Evolutionary conservation across 306 rosid genomes (phyloP), one percentile per base, ranked within the genome.

Genomic region (Vicia villosa): DNA sequence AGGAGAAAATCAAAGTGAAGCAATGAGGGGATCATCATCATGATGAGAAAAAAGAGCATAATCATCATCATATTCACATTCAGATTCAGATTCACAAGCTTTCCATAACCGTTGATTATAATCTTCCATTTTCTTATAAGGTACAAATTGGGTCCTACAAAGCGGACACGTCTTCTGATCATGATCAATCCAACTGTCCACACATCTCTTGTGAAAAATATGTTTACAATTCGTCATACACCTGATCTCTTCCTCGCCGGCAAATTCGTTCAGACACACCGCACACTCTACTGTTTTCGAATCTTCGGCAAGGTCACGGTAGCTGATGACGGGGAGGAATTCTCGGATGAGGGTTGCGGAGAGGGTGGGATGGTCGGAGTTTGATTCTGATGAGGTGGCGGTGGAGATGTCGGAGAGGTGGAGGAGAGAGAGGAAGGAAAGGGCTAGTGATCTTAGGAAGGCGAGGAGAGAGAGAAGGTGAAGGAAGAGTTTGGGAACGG

Each of bases 31-130:
- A 16, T 36, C 17, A 56, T 26, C 34, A 20, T 86, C 85, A 3
- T 63, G 71, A 28, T 81, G 81, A 52, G 84, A 82, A 68, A 77
- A 68, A 47, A 82, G 84, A 28, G 79, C 13, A 20, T 66, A 76
- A 0, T 86, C 42, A 0, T 55, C 59, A 12, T 59, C 65, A 59
- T 7, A 21, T 6, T 47, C 47, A n/a, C 34, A 8, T 10, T 61
- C 67, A 61, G 15, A 60, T 17, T 6, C 88, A 19, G n/a, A n/a
- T n/a, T n/a, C n/a, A n/a, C 86, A 74, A 41, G 96, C 89, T 10
- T 80, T 88, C 93, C 88, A 83, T 8, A 90, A 86, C 14, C 96
- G 96, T 60, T 82, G 89, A 75, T 92, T 75, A 28, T 86, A 88
- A 54, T 86, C 87, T 0, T 81, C 80, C 66, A 66, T 61, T 83